Conservation (phyloP, 2,329 filamentous ascomycete genomes). For the Botryotinia narcissicola region DNA sequence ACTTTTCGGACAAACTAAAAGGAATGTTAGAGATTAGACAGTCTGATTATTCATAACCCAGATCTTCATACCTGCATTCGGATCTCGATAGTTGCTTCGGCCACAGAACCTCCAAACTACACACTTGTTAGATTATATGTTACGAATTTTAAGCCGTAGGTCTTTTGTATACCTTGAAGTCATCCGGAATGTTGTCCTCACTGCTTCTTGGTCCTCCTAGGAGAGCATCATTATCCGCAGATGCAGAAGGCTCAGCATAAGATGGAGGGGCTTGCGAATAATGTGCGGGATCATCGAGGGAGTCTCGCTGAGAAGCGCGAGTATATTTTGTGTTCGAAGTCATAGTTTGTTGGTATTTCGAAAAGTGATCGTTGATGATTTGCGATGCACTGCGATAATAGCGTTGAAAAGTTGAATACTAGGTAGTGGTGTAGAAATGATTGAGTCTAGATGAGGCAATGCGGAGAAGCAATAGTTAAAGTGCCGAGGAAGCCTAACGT, state of each 20-base stretch:
- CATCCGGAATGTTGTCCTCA: conserved; percentile 90
- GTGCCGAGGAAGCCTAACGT: conserved; percentile 7
- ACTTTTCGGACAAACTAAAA: conserved; percentile 92
- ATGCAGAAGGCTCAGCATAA: conserved; percentile 63
- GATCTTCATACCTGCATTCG: conserved; percentile 55
- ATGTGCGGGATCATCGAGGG: conserved; percentile 63
- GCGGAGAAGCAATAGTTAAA: not conserved
- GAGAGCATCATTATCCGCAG: conserved; percentile 51
- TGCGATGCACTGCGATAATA: conserved; percentile 3
- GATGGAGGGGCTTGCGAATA: conserved; percentile 81
- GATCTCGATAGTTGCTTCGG: conserved; percentile 92
- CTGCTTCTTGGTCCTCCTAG: conserved; percentile 70
- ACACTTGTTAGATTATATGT: conserved; percentile 21
- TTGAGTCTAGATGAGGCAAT: not conserved
- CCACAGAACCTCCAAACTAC: conserved; percentile 86
- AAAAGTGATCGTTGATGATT: not conserved
- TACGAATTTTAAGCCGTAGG: not conserved
- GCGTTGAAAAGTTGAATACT: not conserved
- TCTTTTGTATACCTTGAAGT: conserved; percentile 72
- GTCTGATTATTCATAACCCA: not conserved
- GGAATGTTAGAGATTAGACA: conserved; percentile 2
- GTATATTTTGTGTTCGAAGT: conserved; percentile 78
- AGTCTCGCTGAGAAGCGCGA: conserved; percentile 80
- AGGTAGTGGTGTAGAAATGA: not conserved
- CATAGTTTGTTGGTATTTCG: conserved; percentile 48